phyloP scores from a whole-genome alignment of 2,329 filamentous ascomycete species.

The Ophiostoma montium region DNA sequence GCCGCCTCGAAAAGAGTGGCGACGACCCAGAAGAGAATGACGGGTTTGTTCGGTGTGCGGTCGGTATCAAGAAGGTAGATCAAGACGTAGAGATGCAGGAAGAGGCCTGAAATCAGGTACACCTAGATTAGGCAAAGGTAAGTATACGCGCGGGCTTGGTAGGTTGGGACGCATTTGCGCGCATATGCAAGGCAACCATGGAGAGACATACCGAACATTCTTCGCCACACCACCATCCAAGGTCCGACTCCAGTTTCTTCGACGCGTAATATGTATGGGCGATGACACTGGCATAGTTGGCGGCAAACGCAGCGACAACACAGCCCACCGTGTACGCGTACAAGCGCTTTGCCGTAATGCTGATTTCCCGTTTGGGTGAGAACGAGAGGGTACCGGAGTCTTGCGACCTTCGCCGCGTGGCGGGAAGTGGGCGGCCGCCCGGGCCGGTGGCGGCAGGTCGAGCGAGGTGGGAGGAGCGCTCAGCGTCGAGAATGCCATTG shows the following conservation, averaged over 20 bases:
- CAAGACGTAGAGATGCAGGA: conserved; percentile 11
- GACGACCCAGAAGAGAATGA: conserved; percentile 66
- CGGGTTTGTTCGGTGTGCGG: conserved; percentile 58
- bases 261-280: conserved; percentile 53
- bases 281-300: conserved; percentile 59
- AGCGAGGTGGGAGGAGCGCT: background rate
- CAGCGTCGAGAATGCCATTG: conserved; percentile 37
- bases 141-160: background rate
- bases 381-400: conserved; percentile 5
- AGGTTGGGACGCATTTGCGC: background rate
- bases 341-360: conserved; percentile 50
- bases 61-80: conserved; percentile 58
- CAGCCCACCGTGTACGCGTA: conserved; percentile 63
- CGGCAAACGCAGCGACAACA: conserved; percentile 62
- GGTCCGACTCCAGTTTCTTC: conserved; percentile 25
- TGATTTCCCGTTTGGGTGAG: conserved; percentile 33
- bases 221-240: conserved; percentile 73
- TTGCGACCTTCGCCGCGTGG: conserved; percentile 42
- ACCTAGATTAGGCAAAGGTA: conserved; percentile 5
- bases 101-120: conserved; percentile 12
- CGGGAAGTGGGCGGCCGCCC: conserved; percentile 75
- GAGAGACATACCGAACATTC: conserved; percentile 18
- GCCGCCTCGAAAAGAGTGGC: conserved; percentile 58
- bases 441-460: conserved; percentile 51
- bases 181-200: too few relatives aligned